Percentiles rank a stretch among this genome's conserved stretches.
phyloP scores from a whole-genome alignment of 345 rosid species.

The Balakata baccata region DNA sequence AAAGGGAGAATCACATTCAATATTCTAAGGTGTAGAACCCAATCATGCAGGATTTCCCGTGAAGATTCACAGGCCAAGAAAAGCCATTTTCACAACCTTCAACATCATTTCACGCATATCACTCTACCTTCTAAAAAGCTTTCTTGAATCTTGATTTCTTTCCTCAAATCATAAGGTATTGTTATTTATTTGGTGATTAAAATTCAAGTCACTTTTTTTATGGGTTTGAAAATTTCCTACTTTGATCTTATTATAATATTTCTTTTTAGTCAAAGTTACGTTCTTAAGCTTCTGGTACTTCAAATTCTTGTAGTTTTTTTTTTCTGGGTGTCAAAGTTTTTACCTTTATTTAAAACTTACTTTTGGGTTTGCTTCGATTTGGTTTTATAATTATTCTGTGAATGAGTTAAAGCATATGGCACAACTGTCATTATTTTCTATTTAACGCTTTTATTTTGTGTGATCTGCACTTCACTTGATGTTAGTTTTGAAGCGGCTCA shows the following conservation, averaged over 20 bases:
- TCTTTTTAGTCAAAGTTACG: not conserved
- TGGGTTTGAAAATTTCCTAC: conserved; percentile 6
- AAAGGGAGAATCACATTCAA: not conserved
- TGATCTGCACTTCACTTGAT: conserved; percentile 52
- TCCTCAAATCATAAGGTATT: not conserved
- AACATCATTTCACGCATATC: conserved; percentile 39
- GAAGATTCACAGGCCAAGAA: conserved; percentile 43
- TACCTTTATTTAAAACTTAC: not conserved
- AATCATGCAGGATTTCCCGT: conserved; percentile 38
- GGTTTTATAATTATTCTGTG: conserved; percentile 21
- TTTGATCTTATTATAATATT: conserved; percentile 7
- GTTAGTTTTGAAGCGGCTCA: conserved; percentile 27
- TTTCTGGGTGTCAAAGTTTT: conserved; percentile 29
- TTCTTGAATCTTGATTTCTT: conserved; percentile 15
- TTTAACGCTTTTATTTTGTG: conserved; percentile 20
- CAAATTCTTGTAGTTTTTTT: conserved; percentile 17
- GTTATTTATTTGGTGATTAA: not conserved
- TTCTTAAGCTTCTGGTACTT: conserved; percentile 16
- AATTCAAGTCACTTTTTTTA: not conserved
- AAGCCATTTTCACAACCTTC: conserved; percentile 31
- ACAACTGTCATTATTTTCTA: conserved; percentile 27
- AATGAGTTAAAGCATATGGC: conserved; percentile 18
- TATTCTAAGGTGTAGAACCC: not conserved
- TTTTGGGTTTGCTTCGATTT: conserved; percentile 38
- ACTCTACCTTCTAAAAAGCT: conserved; percentile 12